Evolutionary conservation across 345 rosid genomes (phyloP), one percentile per base, ranked within the genome.

Genomic region (Acer saccharum): DNA sequence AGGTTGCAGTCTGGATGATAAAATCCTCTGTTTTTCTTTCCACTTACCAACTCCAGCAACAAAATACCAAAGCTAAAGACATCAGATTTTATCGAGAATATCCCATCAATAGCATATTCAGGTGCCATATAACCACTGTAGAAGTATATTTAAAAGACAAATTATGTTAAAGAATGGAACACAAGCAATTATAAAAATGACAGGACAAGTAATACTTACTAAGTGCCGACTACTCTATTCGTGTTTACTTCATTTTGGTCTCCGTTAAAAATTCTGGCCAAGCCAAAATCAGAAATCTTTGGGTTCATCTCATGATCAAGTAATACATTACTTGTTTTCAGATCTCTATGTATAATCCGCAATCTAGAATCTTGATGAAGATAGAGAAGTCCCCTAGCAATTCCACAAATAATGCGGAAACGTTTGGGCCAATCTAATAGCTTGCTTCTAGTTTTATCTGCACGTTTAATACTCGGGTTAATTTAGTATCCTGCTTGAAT

Each of bases 241-340:
- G 87, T 85, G 61, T 82, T 85, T 58, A 69, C 87, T 61, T 81
- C 80, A 60, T 41, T 68, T 65, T 79, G 81, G 0, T 85, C 79
- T 69, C 85, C 87, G 29, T 82, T 71, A 78, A 81, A 83, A 64
- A 73, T 41, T 77, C 84, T 80, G 44, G 87, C 89, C 77, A 86
- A 72, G 44, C 87, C 89, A 78, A 86, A 86, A 70, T 86, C 88
- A 62, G 88, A 86, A 60, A 86, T 81, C 75, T 86, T 86, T 7
- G 88, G 83, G 69, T 81, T 83, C 87, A 86, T 79, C 16, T 82
- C 84, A 9, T 76, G 60, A 25, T 86, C 87, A 46, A 86, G 68
- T 65, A 86, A 85, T 64, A 86, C 72, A 77, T 86, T 84, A 55
- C 85, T 84, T 13, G 81, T 78, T 78, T 86, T 86, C n/a, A 83